Conservation (phyloP, 306 rosid species). For the Hippophae rhamnoides region DNA sequence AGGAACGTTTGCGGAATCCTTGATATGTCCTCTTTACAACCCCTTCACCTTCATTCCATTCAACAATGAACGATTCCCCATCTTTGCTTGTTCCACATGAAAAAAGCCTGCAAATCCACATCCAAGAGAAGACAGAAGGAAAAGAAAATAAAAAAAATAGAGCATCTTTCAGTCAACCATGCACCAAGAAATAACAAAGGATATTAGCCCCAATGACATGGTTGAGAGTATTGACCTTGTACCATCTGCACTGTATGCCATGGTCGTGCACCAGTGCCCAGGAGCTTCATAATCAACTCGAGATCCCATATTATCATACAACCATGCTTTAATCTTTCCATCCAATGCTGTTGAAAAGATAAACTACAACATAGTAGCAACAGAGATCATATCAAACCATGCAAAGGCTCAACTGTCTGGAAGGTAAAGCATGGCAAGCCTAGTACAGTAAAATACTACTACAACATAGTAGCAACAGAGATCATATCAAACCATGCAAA, state of each 20-base stretch:
- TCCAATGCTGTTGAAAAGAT: conserved; percentile 92
- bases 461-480: conserved; percentile 12
- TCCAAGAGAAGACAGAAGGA: conserved; percentile 3
- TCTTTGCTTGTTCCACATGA: conserved; percentile 96
- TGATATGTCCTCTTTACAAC: conserved; percentile 83
- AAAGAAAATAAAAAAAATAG: conserved; percentile 1
- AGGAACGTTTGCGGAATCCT: conserved; percentile 87
- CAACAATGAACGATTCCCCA: conserved; percentile 87
- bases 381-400: conserved; percentile 7
- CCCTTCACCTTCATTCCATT: conserved; percentile 97
- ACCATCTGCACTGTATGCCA: conserved; percentile 93
- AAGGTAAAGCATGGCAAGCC: neutral
- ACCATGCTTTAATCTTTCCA: conserved; percentile 96
- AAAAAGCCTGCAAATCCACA: conserved; percentile 55
- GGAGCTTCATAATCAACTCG: conserved; percentile 98
- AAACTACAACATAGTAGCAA: conserved; percentile 40
- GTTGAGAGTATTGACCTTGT: conserved; percentile 49
- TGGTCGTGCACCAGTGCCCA: conserved; percentile 92
- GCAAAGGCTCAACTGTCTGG: conserved; percentile 3
- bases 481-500: conserved; percentile 11
- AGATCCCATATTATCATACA: conserved; percentile 87
- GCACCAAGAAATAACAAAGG: conserved; percentile 3
- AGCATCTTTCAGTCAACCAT: neutral
- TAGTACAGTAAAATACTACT: neutral
- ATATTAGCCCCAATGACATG: conserved; percentile 1